Evolutionary conservation across 2,329 filamentous ascomycete species (phyloP).

Genomic region (Sclerotinia borealis): DNA sequence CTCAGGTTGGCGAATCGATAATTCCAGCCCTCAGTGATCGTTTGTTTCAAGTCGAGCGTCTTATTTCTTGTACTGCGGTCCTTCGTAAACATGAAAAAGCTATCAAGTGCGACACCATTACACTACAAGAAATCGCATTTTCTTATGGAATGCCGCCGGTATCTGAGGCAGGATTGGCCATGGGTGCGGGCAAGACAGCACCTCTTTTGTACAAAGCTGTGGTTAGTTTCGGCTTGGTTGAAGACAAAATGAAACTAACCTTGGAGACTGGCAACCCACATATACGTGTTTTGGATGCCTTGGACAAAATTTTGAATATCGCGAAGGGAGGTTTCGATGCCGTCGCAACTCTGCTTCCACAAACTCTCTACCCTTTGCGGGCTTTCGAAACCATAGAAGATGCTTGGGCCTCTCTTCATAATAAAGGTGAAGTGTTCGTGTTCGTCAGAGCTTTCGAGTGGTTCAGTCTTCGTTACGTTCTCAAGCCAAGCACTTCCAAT

Average conservation of each 20-base stretch:
- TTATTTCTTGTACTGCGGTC: slow-evolving; percentile 64
- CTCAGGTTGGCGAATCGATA: slow-evolving; percentile 28
- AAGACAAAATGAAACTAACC: slow-evolving; percentile 47
- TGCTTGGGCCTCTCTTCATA: slow-evolving; percentile 40
- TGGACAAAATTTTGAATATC: slow-evolving; percentile 53
- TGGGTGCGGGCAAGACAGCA: slow-evolving; percentile 16
- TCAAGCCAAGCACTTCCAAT: slow-evolving; percentile 31
- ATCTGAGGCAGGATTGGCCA: slow-evolving; percentile 17
- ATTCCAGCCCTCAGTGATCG: slow-evolving; percentile 28
- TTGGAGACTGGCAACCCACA: slow-evolving; percentile 63
- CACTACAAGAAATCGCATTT: slow-evolving; percentile 59
- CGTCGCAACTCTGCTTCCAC: slow-evolving; percentile 48
- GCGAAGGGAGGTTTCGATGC: slow-evolving; percentile 43
- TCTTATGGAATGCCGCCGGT: slow-evolving; percentile 48
- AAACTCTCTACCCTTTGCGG: slow-evolving; percentile 59
- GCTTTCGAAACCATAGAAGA: slow-evolving; percentile 55
- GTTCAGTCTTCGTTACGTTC: slow-evolving; percentile 49
- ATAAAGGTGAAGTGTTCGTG: slow-evolving; percentile 44
- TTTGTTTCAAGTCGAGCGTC: slow-evolving; percentile 55
- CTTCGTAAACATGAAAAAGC: slow-evolving; percentile 51
- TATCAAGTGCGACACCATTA: slow-evolving; percentile 53
- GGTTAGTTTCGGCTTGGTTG: slow-evolving; percentile 49
- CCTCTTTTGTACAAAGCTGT: slow-evolving; percentile 43
- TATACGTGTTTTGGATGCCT: slow-evolving; percentile 52
- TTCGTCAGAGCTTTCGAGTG: slow-evolving; percentile 51